A percentile compares a stretch with the other conserved stretches of the same genome.
phyloP scores from a whole-genome alignment of 2,329 filamentous ascomycete species.

The Ceratocystis lukuohia region DNA sequence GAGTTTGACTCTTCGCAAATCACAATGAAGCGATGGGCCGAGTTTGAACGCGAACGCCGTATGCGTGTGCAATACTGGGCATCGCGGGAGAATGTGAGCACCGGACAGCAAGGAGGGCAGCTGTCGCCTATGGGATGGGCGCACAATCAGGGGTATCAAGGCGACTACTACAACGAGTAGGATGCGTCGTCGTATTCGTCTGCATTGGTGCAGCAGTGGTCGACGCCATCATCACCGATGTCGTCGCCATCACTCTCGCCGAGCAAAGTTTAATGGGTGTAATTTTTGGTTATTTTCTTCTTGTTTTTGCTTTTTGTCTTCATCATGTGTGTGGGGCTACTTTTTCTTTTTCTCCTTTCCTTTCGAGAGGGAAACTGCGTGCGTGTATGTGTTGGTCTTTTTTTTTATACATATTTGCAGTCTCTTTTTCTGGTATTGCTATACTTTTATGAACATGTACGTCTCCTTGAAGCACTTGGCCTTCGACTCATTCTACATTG shows the following conservation, averaged over 20 bases:
- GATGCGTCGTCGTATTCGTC: neutral
- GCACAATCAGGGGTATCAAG: constrained; percentile 33
- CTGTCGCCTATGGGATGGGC: constrained; percentile 28
- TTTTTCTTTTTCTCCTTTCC: neutral
- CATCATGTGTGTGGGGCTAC: neutral
- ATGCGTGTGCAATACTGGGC: constrained; percentile 39
- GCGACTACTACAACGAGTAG: constrained; percentile 37
- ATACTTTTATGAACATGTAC: constrained; percentile 8
- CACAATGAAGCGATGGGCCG: constrained; percentile 97
- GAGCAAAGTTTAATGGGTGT: constrained; percentile 24
- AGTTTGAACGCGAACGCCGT: constrained; percentile 66
- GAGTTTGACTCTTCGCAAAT: constrained; percentile 99
- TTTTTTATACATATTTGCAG: constrained; percentile 6
- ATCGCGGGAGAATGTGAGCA: constrained; percentile 37
- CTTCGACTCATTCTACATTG: neutral
- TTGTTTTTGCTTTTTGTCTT: constrained; percentile 1
- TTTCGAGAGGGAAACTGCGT: neutral
- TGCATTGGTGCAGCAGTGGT: neutral
- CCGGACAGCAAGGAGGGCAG: constrained; percentile 31
- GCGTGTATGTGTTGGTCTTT: neutral
- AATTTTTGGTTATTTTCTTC: neutral
- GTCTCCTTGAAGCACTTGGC: neutral
- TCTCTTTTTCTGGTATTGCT: neutral
- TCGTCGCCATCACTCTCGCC: neutral
- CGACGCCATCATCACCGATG: neutral